Evolutionary conservation across 164 flowering plant species (phyloP).

Genomic region (Santalum album): DNA sequence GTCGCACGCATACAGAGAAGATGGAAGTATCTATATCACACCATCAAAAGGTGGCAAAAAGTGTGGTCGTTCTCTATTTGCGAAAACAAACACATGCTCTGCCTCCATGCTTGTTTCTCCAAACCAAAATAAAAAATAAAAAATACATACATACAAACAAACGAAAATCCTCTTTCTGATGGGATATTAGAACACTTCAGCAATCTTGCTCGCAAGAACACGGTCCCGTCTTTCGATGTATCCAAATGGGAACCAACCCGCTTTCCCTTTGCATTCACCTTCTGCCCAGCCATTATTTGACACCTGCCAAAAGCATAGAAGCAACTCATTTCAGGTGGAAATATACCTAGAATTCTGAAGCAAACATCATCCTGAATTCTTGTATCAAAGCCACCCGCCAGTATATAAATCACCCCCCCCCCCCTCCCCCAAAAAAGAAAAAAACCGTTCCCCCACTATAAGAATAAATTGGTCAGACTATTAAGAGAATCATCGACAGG

Average conservation of each 20-base stretch:
- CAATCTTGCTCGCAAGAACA: slow-evolving; percentile 88
- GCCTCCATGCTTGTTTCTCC: not conserved
- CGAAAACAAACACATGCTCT: not conserved
- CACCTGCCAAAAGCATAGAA: slow-evolving; percentile 36
- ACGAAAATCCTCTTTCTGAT: not conserved
- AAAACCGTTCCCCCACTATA: too few species aligned
- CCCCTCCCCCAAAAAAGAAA: too few species aligned
- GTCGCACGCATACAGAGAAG: too few species aligned
- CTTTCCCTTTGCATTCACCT: slow-evolving; percentile 91
- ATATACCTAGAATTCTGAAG: not conserved
- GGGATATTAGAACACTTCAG: slow-evolving; percentile 52
- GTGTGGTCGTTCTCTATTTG: not conserved
- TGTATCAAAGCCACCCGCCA: too few species aligned
- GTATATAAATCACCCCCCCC: too few species aligned
- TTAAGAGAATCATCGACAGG: too few species aligned
- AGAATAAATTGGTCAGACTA: too few species aligned
- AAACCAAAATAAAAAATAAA: too few species aligned
- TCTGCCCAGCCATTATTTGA: slow-evolving; percentile 94
- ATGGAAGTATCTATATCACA: too few species aligned
- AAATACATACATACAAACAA: not conserved
- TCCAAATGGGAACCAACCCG: slow-evolving; percentile 94
- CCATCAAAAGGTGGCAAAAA: too few species aligned
- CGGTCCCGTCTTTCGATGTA: slow-evolving; percentile 88
- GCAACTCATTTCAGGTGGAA: not conserved
- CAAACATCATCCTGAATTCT: not conserved